Base-by-base conservation (phyloP, 495 filamentous ascomycete genomes). In the Chaetomidium leptoderma region DNA sequence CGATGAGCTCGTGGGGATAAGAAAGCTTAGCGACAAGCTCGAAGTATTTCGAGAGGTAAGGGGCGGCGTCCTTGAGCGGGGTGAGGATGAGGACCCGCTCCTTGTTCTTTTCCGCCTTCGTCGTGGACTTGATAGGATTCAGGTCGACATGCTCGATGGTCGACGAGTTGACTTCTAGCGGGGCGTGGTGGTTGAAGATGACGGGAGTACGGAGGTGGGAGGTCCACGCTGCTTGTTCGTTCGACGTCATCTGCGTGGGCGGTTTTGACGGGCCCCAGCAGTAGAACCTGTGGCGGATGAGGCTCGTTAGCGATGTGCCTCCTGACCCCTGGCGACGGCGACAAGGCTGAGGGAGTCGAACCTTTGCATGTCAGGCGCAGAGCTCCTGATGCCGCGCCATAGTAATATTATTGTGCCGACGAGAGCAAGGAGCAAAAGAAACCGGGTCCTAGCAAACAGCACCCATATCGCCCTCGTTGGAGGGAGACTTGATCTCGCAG, bases 81-180 rank as follows among this genome's bases (percentile, higher is more conserved):
- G 95, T 97, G 65, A 98, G 83, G 64, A 98, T 88, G 45, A 98
- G 85, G n/a, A 98, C 83, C 53, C 91, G 85, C 73, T 98, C 95
- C 60, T 87, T 78, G 69, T 92, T 95, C 55, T 78, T 58, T 44
- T 85, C 69, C 32, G 92, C 92, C 63, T 90, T 83, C 43, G 79
- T 76, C 33, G 92, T 92, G 3, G 92, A 95, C 65, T 79, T 83
- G 73, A 97, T 85, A 13, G 80, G 80, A 70, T 98, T 97, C 57
- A 98, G 83, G 68, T 97, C 77, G 65, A 97, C 78, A 50, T 82
- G 80, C 40, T 78, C 60, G 74, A 97, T 93, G n/a, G 83, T 85
- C 29, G 80, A 81, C 46, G 83, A 83, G 72, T 96, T 92, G 69
- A 96, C 78, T 68, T 87, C 84, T 61, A 95, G 77, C 40, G 93